A percentile compares a stretch with the other conserved stretches of the same genome.
Evolutionary conservation across 441 rosid species (phyloP).

Genomic region (Euphorbia celastroides): DNA sequence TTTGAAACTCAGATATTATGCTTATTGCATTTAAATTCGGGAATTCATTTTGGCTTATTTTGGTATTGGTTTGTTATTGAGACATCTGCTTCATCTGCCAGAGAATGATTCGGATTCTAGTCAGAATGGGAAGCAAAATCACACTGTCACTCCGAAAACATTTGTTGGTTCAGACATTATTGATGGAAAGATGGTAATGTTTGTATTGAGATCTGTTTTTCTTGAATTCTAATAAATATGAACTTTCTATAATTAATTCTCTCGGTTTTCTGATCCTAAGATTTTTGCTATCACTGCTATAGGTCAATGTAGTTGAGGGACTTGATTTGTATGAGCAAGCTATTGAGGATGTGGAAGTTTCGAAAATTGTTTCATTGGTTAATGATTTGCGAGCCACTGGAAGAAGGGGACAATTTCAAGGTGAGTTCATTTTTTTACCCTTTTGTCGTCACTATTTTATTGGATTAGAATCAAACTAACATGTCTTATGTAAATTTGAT

Average conservation of each 20-base stretch:
- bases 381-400: constrained; percentile 67
- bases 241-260: background rate
- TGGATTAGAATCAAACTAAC: background rate
- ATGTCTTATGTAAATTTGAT: background rate
- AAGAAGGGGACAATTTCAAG: constrained; percentile 69
- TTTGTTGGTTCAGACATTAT: constrained; percentile 54
- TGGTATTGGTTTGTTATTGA: constrained; percentile 8
- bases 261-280: constrained; percentile 16
- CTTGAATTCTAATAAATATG: background rate
- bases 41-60: background rate
- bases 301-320: constrained; percentile 95
- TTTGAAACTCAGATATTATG: background rate
- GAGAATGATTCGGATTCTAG: constrained; percentile 31
- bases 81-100: constrained; percentile 24
- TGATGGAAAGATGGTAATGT: constrained; percentile 64
- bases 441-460: background rate
- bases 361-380: constrained; percentile 59
- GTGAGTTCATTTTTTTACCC: constrained; percentile 39
- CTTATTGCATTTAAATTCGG: background rate
- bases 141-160: constrained; percentile 38
- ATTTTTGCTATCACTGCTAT: constrained; percentile 13
- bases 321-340: constrained; percentile 60
- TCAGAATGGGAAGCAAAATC: constrained; percentile 40
- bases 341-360: constrained; percentile 49
- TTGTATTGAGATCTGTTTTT: background rate